Conservation (phyloP, 2,329 filamentous ascomycete species). For the Cladophialophora bantiana region DNA sequence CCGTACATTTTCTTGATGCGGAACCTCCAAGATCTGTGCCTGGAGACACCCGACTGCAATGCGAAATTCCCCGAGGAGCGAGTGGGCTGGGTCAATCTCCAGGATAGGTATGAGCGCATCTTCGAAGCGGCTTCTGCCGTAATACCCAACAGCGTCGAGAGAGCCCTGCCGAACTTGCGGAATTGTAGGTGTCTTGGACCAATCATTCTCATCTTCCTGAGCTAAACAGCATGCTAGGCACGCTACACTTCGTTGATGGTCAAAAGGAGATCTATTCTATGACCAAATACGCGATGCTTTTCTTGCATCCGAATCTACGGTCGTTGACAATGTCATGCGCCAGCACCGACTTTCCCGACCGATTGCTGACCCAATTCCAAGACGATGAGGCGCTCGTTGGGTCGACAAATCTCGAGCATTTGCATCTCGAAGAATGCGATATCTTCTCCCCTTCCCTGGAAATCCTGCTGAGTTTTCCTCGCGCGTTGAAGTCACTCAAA, state of each 20-base stretch:
- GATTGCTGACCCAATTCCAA: conserved; percentile 30
- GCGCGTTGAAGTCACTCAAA: conserved; percentile 38
- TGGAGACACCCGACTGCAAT: conserved; percentile 42
- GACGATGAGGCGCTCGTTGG: conserved; percentile 30
- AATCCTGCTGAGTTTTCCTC: conserved; percentile 37
- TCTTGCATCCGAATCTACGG: conserved; percentile 39
- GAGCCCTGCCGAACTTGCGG: conserved; percentile 35
- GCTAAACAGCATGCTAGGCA: conserved; percentile 26
- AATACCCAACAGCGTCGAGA: conserved; percentile 26
- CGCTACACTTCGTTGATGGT: conserved; percentile 40
- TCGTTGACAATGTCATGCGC: conserved; percentile 41
- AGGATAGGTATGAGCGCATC: conserved; percentile 39
- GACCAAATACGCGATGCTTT: conserved; percentile 40
- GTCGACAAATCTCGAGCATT: conserved; percentile 37
- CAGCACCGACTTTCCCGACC: conserved; percentile 38
- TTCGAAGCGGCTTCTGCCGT: conserved; percentile 38
- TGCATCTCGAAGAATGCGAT: conserved; percentile 41
- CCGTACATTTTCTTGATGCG: conserved; percentile 36
- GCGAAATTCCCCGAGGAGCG: conserved; percentile 36
- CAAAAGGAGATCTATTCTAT: conserved; percentile 39
- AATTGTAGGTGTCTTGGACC: conserved; percentile 23
- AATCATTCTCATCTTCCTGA: background rate
- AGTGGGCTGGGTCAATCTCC: conserved; percentile 38
- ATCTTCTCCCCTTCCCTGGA: conserved; percentile 36
- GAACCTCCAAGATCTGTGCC: conserved; percentile 37